Base-by-base conservation (phyloP, 768 basidiomycete species). In the Pisolithus sp. region DNA sequence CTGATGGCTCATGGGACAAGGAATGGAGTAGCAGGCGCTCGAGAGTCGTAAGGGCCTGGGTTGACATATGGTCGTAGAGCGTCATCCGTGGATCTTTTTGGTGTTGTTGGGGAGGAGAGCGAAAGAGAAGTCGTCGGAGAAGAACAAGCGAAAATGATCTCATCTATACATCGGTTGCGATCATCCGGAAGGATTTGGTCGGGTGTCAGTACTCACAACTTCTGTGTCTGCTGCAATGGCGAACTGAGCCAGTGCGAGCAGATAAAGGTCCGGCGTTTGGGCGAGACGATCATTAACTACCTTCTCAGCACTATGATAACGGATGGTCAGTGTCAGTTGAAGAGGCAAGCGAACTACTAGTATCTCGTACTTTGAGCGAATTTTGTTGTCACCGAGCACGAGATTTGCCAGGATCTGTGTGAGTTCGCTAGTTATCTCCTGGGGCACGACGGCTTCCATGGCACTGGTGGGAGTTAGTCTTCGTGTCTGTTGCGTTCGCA, bases 351-450 rank as follows among this genome's bases (percentile, higher is more conserved):
- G 10, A 13, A 36, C 49, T 38, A 43, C 21, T 28, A 23, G 37
- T 36, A 46, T 47, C 51, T 8, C 51, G 20, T 60, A 86, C 88
- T 76, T 85, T 57, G 83, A 73, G 17, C 89, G 81, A 47, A 92
- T 87, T 50, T 83, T 80, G 68, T 92, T 92, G 66, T 92, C 88
- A 5, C 87, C 89, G 38, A 88, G 73, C 4, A 91, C 85, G 18
- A 91, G 80, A 68, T 92, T 91, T 10, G 86, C 85, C 39, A 92
- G 80, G 54, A 90, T 88, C 69, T 91, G 89, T 0, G 85, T 89
- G 57, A 90, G 77, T 61, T 90, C 86, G 12, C 74, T 70, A 7
- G 84, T 83, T 42, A 89, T 86, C 65, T 89, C 84, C 51, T 82
- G 76, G 0, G 85, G 66, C 37, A 68, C 68, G 53, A 69, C 66